Evolutionary conservation across 495 filamentous ascomycete species (phyloP).

Genomic region (Podospora tetraspora): DNA sequence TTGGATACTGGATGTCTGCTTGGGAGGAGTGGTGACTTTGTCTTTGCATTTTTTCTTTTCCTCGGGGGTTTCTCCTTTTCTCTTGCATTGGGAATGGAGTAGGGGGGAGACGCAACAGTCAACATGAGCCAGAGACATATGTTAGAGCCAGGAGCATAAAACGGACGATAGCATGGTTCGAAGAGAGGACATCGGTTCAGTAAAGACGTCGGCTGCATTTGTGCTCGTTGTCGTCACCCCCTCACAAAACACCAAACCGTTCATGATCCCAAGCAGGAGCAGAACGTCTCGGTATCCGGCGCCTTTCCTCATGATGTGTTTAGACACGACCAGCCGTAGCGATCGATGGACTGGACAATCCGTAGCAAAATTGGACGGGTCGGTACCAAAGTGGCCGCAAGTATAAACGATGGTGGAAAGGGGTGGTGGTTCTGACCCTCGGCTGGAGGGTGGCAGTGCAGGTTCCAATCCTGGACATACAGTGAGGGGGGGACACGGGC

Average conservation of each 20-base stretch:
- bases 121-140: not conserved
- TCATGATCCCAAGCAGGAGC: too few species aligned
- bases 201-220: too few species aligned
- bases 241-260: too few species aligned
- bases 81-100: not conserved
- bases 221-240: too few species aligned
- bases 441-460: not conserved
- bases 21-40: not conserved
- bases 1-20: not conserved
- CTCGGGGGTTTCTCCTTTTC: not conserved
- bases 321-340: not conserved
- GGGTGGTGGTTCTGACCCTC: not conserved
- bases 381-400: not conserved
- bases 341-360: not conserved
- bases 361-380: not conserved
- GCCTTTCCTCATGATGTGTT: not conserved
- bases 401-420: not conserved
- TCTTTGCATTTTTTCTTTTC: not conserved
- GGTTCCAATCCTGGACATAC: not conserved
- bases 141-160: not conserved
- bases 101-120: not conserved
- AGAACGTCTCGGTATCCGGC: not conserved
- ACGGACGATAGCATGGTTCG: not conserved
- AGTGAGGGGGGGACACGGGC: not conserved
- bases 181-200: too few species aligned